Percentiles rank a stretch among this genome's conserved stretches.
These are phyloP conservation scores for Kwoniella mangroviensis DNA, from an alignment of 768 basidiomycete genomes.

Conservation along the genomic window DNA sequence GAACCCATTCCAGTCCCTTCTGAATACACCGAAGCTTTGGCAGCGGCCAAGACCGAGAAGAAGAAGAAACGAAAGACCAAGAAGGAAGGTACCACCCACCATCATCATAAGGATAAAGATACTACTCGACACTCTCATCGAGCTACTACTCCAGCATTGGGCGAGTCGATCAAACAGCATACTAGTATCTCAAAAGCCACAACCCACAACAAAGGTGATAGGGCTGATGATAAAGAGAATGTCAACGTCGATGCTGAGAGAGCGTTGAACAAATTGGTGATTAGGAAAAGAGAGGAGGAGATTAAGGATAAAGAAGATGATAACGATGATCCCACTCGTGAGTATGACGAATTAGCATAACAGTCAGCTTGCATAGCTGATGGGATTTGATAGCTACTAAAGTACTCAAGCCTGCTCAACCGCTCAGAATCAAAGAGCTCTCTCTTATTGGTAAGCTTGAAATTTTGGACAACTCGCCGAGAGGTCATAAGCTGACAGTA, in stretches of 20 bases:
- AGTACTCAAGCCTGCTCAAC: slow-evolving; percentile 45
- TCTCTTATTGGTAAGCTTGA: slow-evolving; percentile 26
- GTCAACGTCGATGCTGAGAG: slow-evolving; percentile 5
- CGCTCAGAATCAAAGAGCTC: slow-evolving; percentile 39
- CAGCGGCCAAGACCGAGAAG: slow-evolving; percentile 16
- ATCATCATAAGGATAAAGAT: neutral
- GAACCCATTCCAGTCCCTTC: slow-evolving; percentile 23
- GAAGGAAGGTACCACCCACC: slow-evolving; percentile 13
- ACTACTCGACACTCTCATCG: slow-evolving; percentile 1
- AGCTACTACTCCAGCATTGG: slow-evolving; percentile 35
- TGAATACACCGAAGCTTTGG: slow-evolving; percentile 17
- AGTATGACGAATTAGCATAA: slow-evolving; percentile 6
- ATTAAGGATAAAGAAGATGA: slow-evolving; percentile 14
- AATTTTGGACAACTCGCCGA: neutral
- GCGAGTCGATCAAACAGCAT: slow-evolving; percentile 51
- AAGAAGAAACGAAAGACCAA: slow-evolving; percentile 35
- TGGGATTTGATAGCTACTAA: slow-evolving; percentile 38
- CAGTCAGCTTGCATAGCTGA: neutral
- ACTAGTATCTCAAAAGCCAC: slow-evolving; percentile 22
- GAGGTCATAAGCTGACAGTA: neutral
- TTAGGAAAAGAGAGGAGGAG: slow-evolving; percentile 28
- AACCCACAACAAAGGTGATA: neutral
- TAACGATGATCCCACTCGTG: slow-evolving; percentile 45
- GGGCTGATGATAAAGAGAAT: slow-evolving; percentile 20
- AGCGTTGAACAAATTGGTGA: slow-evolving; percentile 30